A percentile compares a stretch with the other conserved stretches of the same genome.
Evolutionary conservation across 2,329 filamentous ascomycete species (phyloP).

Genomic region (Raffaelea arxii): DNA sequence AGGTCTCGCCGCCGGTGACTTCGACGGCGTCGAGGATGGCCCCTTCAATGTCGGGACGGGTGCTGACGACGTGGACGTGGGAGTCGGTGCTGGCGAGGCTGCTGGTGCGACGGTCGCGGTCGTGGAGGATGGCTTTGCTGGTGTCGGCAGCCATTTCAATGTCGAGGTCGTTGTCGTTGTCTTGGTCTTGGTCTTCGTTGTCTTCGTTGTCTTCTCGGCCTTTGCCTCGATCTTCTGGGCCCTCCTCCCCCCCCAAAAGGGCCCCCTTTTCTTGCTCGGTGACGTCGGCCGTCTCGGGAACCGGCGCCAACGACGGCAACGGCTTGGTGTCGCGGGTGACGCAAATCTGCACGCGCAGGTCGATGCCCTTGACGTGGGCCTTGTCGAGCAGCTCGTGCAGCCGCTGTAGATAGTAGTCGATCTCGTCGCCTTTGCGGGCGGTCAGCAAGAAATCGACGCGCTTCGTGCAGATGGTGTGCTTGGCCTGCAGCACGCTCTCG

Average conservation of each 20-base stretch:
- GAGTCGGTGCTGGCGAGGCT: conserved; percentile 23
- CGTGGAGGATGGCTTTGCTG: neutral
- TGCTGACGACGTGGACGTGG: conserved; percentile 34
- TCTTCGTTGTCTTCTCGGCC: too few relatives aligned
- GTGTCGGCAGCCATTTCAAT: neutral
- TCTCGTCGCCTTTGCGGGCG: conserved; percentile 41
- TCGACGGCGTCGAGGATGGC: conserved; percentile 47
- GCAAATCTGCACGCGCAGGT: conserved; percentile 42
- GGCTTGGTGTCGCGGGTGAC: conserved; percentile 30
- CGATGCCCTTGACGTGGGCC: conserved; percentile 34
- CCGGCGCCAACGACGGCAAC: neutral
- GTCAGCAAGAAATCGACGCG: conserved; percentile 44
- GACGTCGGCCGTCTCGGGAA: neutral
- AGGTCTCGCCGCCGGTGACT: conserved; percentile 50
- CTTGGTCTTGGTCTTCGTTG: too few relatives aligned
- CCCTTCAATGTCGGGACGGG: conserved; percentile 38
- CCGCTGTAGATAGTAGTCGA: conserved; percentile 44
- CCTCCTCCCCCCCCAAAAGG: too few relatives aligned
- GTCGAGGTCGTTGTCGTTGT: too few relatives aligned
- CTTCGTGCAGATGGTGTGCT: conserved; percentile 35
- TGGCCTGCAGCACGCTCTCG: conserved; percentile 38
- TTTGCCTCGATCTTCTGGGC: too few relatives aligned
- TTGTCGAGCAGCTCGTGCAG: conserved; percentile 33
- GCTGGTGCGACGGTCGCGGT: conserved; percentile 1
- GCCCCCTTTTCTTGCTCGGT: neutral